phyloP scores from a whole-genome alignment of 768 basidiomycete genomes.

The Lentinus brumalis region DNA sequence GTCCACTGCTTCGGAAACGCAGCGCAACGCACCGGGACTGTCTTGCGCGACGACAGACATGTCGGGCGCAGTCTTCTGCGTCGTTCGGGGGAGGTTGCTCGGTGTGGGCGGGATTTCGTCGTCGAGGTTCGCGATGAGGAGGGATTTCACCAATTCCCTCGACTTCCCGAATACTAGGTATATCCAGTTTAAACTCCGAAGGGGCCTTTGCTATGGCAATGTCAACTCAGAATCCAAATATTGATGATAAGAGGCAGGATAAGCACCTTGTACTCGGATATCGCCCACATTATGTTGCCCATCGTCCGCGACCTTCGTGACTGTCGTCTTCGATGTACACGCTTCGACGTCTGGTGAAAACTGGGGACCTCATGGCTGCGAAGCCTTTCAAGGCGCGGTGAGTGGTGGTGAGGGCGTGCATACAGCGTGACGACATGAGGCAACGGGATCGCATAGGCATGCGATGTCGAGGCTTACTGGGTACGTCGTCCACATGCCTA shows the following conservation, averaged over 20 bases:
- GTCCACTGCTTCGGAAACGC: neutral
- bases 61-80: neutral
- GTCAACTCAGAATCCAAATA: conserved; percentile 17
- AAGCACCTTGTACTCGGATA: conserved; percentile 12
- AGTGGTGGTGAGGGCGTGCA: too few relatives aligned
- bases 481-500: too few relatives aligned
- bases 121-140: conserved; percentile 22
- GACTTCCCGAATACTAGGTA: conserved; percentile 8
- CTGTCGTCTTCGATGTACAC: neutral
- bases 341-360: neutral
- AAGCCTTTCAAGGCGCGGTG: too few relatives aligned
- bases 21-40: conserved; percentile 19
- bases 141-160: conserved; percentile 16
- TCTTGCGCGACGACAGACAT: conserved; percentile 31
- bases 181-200: conserved; percentile 21
- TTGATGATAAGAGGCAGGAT: neutral
- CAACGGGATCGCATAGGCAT: too few relatives aligned
- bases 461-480: too few relatives aligned
- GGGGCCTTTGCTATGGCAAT: conserved; percentile 23
- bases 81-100: neutral
- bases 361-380: too few relatives aligned
- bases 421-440: too few relatives aligned
- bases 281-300: conserved; percentile 8
- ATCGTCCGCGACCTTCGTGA: neutral
- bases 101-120: conserved; percentile 10